Evolutionary conservation across 1,139 yeast genomes (phyloP), one percentile per base, ranked within the genome.

Genomic region (Geotrichum macrosporum): DNA sequence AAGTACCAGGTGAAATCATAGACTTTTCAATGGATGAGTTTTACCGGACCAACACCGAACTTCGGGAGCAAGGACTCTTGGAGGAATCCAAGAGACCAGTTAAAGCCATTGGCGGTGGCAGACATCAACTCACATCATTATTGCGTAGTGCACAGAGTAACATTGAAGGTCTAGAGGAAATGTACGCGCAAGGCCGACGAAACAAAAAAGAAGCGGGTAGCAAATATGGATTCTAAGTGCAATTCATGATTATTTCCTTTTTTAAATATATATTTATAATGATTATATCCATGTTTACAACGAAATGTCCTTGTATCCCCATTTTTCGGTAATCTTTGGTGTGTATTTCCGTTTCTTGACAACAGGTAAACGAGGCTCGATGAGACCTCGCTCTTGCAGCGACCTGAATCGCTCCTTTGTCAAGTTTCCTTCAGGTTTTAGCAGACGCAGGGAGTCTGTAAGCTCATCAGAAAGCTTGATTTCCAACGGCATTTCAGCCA

Each of bases 361-460:
- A 41, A 78, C 78, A 9, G 85, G 88, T 41, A 82, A 75, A 67
- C 96, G 77, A 5, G 95, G 74, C 65, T 92, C 98, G 49, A 92
- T 74, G 62, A 83, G 77, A 56, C 98, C 99, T 40, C 81, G 74
- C 52, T 85, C 77, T 69, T 92, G 97, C 55, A 92, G 67, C 50
- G 77, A 78, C 64, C 81, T 74, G 80, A 92, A 81, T 54, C 87
- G 81, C 61, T 89, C 96, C 57, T 83, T 80, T 43, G 87, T 72
- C 51, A 87, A 69, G 61, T 84, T 86, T 19, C 98, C 98, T 69
- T 94, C 98, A 0, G 97, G 94, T 63, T 78, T 84, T 61, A 92
- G 71, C 55, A 81, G 77, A 64, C 96, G 78, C 61, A 94, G 72
- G 24, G 94, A 85, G 57, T 85, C 94, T 26, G 84, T 79, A 54